Percentiles rank a stretch among this genome's conserved stretches.
Evolutionary conservation across 2,329 filamentous ascomycete genomes (phyloP).

Genomic region (Nakataea oryzae): DNA sequence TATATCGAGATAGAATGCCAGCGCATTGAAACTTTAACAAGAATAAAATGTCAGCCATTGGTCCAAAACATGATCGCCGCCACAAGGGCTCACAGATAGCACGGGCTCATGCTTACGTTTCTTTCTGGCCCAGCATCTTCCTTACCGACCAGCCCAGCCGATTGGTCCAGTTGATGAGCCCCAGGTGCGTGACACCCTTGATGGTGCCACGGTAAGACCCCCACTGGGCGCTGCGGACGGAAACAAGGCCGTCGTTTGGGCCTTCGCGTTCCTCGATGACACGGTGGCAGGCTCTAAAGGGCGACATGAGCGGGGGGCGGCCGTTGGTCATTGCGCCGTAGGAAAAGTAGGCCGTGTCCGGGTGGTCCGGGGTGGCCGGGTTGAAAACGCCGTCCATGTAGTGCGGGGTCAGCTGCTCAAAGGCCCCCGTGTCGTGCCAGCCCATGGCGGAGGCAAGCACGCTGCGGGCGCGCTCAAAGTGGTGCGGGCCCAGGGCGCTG

Average conservation of each 20-base stretch:
- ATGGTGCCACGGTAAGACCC: conserved; percentile 55
- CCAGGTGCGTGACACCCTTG: conserved; percentile 50
- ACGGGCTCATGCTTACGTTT: conserved; percentile 29
- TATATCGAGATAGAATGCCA: conserved; percentile 57
- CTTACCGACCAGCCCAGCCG: conserved; percentile 43
- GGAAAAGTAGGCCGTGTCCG: conserved; percentile 47
- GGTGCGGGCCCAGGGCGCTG: conserved; percentile 30
- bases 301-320: conserved; percentile 52
- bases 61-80: neutral
- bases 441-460: conserved; percentile 38
- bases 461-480: conserved; percentile 44
- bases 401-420: conserved; percentile 46
- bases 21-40: conserved; percentile 46
- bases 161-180: conserved; percentile 61
- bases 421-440: conserved; percentile 44
- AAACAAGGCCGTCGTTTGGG: conserved; percentile 58
- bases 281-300: conserved; percentile 42
- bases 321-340: conserved; percentile 42
- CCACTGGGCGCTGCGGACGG: conserved; percentile 51
- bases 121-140: conserved; percentile 39
- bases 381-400: conserved; percentile 54
- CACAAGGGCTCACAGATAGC: neutral
- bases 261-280: conserved; percentile 43
- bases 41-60: neutral
- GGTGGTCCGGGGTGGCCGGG: conserved; percentile 40